phyloP scores from a whole-genome alignment of 2,329 filamentous ascomycete species.

The Boeremia exigua region DNA sequence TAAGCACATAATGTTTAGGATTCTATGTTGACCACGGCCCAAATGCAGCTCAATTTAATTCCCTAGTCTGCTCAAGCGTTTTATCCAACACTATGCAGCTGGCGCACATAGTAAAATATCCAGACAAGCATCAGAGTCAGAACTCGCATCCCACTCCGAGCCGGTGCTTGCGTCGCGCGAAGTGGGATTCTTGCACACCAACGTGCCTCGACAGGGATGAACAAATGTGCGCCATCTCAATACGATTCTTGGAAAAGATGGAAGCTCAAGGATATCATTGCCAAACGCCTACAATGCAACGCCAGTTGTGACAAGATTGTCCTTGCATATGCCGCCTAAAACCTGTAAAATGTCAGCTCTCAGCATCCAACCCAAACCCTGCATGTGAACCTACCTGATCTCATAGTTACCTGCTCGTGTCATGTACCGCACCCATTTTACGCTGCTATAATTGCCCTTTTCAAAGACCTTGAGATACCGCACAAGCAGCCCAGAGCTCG shows the following conservation, averaged over 20 bases:
- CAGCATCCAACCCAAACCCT: not conserved
- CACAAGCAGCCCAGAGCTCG: constrained; percentile 88
- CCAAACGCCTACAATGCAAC: constrained; percentile 20
- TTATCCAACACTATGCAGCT: no score
- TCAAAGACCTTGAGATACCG: constrained; percentile 98
- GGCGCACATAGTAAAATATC: no score
- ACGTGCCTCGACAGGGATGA: not conserved
- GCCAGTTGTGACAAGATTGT: constrained; percentile 1
- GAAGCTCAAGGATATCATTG: constrained; percentile 11
- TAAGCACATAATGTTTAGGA: not conserved
- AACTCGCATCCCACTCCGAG: no score
- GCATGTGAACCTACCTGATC: constrained; percentile 68
- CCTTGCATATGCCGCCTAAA: constrained; percentile 6
- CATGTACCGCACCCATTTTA: constrained; percentile 99
- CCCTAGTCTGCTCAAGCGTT: not conserved
- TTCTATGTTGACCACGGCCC: not conserved
- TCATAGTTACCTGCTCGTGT: constrained; percentile 97
- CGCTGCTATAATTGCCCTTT: constrained; percentile 97
- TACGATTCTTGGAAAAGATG: not conserved
- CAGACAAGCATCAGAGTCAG: no score
- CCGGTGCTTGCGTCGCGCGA: no score
- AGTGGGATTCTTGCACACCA: not conserved
- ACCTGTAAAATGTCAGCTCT: constrained; percentile 3
- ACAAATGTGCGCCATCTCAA: not conserved
- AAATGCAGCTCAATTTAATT: not conserved